Evolutionary conservation across 2,329 filamentous ascomycete species (phyloP).

Genomic region (Trichoderma lentiforme): DNA sequence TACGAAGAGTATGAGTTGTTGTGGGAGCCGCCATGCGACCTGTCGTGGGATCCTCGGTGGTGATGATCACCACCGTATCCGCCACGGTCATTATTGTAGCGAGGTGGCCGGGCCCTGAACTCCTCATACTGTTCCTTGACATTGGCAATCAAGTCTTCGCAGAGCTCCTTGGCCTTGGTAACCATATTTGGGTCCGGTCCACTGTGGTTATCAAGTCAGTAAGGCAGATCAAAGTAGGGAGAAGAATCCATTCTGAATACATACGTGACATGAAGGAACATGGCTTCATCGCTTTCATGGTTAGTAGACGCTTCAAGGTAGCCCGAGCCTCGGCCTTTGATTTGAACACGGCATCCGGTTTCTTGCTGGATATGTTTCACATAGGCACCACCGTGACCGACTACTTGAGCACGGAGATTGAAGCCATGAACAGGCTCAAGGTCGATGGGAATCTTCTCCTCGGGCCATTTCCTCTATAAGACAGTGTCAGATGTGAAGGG

Average conservation of each 20-base stretch:
- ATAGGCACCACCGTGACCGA: conserved; percentile 89
- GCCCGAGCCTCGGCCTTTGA: conserved; percentile 93
- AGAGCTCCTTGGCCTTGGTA: conserved; percentile 80
- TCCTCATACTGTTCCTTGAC: conserved; percentile 87
- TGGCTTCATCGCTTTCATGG: conserved; percentile 87
- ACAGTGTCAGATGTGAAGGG: conserved; percentile 14
- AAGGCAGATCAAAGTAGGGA: conserved; percentile 26
- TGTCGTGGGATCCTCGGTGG: conserved; percentile 33
- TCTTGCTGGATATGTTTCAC: conserved; percentile 98
- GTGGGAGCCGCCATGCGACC: conserved; percentile 31
- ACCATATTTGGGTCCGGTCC: conserved; percentile 87
- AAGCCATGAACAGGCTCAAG: conserved; percentile 92
- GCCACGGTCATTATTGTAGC: conserved; percentile 47
- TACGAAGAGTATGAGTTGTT: conserved; percentile 31
- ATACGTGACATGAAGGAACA: conserved; percentile 95
- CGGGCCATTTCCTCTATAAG: conserved; percentile 91
- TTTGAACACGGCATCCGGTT: conserved; percentile 93
- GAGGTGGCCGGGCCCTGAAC: conserved; percentile 79
- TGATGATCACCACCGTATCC: conserved; percentile 31
- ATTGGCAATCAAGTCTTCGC: conserved; percentile 80
- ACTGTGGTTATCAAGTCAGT: conserved; percentile 43
- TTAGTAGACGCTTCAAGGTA: conserved; percentile 90
- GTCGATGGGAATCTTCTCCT: conserved; percentile 87
- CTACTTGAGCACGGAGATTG: conserved; percentile 92
- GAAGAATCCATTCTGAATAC: conserved; percentile 33